phyloP scores from a whole-genome alignment of 202 grass and related monocot genomes.

The Saccharum hybrid region DNA sequence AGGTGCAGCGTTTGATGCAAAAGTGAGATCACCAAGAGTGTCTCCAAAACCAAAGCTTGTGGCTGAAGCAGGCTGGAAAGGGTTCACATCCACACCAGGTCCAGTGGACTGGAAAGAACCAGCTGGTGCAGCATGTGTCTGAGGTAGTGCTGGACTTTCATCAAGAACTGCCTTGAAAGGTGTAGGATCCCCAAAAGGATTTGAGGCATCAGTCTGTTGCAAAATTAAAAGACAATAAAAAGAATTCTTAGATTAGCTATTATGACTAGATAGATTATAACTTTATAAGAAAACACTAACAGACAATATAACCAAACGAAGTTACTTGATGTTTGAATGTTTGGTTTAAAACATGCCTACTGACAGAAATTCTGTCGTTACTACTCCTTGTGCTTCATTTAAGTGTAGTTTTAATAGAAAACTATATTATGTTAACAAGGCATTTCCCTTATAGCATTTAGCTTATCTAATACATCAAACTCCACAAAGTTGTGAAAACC shows the following conservation, averaged over 20 bases:
- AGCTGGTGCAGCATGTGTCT: conserved; percentile 51
- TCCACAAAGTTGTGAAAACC: neutral
- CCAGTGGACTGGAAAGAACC: conserved; percentile 62
- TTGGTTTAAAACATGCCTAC: conserved; percentile 3
- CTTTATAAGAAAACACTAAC: conserved; percentile 12
- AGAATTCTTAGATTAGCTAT: conserved; percentile 13
- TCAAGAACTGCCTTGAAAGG: conserved; percentile 79
- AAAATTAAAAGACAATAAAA: conserved; percentile 40
- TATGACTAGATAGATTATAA: neutral
- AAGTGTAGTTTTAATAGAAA: conserved; percentile 30
- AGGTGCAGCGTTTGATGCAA: conserved; percentile 43
- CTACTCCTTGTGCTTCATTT: neutral
- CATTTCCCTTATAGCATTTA: neutral
- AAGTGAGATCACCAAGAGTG: conserved; percentile 72
- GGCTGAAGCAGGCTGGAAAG: conserved; percentile 61
- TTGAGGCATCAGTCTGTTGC: conserved; percentile 56
- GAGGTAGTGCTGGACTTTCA: conserved; percentile 57
- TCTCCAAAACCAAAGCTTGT: conserved; percentile 81
- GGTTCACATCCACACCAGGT: conserved; percentile 55
- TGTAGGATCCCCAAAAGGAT: conserved; percentile 90
- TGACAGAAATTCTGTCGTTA: neutral
- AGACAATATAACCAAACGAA: conserved; percentile 19
- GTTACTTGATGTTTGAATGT: conserved; percentile 18
- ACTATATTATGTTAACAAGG: neutral
- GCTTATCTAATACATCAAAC: conserved; percentile 5